These are phyloP conservation scores for Kwoniella sp. DNA, from an alignment of 768 basidiomycete species.

Conservation along the genomic window DNA sequence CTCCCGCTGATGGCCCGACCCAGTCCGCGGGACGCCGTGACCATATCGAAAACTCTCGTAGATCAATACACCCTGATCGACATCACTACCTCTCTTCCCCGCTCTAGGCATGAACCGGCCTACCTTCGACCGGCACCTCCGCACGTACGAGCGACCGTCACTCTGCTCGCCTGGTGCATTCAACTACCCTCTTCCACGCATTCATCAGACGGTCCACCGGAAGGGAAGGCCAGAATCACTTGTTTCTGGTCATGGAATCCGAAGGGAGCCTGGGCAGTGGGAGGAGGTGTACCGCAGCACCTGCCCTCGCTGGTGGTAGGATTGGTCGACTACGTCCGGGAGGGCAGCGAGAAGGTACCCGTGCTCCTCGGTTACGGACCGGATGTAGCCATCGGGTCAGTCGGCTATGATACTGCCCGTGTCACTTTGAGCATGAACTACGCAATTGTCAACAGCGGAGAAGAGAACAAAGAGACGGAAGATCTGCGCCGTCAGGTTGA, in stretches of 20 bases:
- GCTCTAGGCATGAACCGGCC: slow-evolving; percentile 81
- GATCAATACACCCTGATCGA: slow-evolving; percentile 80
- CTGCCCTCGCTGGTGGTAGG: slow-evolving; percentile 80
- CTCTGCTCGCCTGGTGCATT: slow-evolving; percentile 92
- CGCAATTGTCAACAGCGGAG: slow-evolving; percentile 66
- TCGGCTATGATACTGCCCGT: slow-evolving; percentile 74
- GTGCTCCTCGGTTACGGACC: slow-evolving; percentile 72
- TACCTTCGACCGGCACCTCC: slow-evolving; percentile 89
- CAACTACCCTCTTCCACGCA: slow-evolving; percentile 53
- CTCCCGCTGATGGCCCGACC: background rate
- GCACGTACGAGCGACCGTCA: slow-evolving; percentile 79
- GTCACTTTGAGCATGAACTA: slow-evolving; percentile 80
- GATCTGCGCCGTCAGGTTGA: slow-evolving; percentile 69
- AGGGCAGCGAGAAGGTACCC: slow-evolving; percentile 70
- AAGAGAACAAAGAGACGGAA: slow-evolving; percentile 58
- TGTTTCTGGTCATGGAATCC: slow-evolving; percentile 96
- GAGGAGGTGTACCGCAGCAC: slow-evolving; percentile 68
- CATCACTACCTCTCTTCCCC: slow-evolving; percentile 87
- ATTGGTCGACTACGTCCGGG: slow-evolving; percentile 72
- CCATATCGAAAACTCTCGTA: slow-evolving; percentile 78
- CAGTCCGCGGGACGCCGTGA: slow-evolving; percentile 89
- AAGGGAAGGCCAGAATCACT: slow-evolving; percentile 60
- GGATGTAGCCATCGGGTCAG: slow-evolving; percentile 72
- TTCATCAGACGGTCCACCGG: slow-evolving; percentile 50
- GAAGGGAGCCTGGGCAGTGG: slow-evolving; percentile 77